Conservation (phyloP, 176 grass and related monocot genomes). For the Chrysopogon serrulatus region DNA sequence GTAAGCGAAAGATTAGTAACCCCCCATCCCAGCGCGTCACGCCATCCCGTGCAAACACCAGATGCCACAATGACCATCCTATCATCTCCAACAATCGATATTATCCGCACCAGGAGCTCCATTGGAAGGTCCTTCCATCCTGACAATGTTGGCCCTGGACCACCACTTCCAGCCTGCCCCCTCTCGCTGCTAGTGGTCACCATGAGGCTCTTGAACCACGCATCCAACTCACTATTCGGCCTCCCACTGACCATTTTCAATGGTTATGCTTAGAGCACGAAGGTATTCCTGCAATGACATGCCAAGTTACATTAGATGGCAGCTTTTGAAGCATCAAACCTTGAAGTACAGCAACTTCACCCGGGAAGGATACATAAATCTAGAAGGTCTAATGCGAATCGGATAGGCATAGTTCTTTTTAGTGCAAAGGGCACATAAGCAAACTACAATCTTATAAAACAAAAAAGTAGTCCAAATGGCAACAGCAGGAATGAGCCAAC, state of each 20-base stretch:
- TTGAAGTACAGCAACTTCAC: not conserved
- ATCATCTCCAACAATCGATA: constrained; percentile 52
- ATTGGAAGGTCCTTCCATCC: constrained; percentile 98
- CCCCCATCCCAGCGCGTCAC: constrained; percentile 63
- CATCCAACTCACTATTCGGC: constrained; percentile 37
- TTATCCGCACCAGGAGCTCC: constrained; percentile 78
- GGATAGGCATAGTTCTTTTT: not conserved
- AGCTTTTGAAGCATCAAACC: not conserved
- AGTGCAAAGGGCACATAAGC: not conserved
- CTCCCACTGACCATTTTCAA: constrained; percentile 55
- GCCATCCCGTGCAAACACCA: constrained; percentile 93
- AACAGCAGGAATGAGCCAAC: not conserved
- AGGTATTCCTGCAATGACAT: constrained; percentile 11
- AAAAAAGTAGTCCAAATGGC: not conserved
- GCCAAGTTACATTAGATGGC: not conserved
- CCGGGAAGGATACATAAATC: not conserved
- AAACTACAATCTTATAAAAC: not conserved
- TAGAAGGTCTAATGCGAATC: not conserved
- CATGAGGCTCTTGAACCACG: constrained; percentile 65
- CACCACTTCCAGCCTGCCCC: constrained; percentile 37
- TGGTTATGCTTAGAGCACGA: not conserved
- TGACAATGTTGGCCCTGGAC: constrained; percentile 28
- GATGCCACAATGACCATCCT: constrained; percentile 66
- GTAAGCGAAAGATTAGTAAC: constrained; percentile 67
- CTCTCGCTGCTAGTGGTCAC: constrained; percentile 28